These are phyloP conservation scores for Aleurites moluccanus DNA, from an alignment of 441 rosid genomes.

Conservation along the genomic window DNA sequence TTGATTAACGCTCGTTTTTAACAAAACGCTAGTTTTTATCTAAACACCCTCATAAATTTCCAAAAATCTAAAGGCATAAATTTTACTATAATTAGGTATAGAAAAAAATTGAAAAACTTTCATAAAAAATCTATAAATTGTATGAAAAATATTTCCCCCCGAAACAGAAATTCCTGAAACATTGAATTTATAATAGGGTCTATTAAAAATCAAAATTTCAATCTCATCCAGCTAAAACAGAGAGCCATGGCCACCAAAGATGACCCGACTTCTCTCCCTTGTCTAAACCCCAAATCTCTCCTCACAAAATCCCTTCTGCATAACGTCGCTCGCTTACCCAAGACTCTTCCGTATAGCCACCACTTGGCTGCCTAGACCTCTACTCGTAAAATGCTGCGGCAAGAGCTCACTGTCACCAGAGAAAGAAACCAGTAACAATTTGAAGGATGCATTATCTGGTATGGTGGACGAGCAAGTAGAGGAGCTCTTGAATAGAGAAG, in stretches of 20 bases:
- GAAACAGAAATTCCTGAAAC: too few relatives aligned
- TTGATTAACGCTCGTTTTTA: too few relatives aligned
- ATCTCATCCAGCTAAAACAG: not conserved
- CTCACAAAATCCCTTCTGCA: conserved; percentile 9
- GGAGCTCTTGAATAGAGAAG: conserved; percentile 65
- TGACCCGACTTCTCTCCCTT: conserved; percentile 22
- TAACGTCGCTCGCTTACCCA: conserved; percentile 23
- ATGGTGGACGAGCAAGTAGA: conserved; percentile 64
- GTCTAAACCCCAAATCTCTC: conserved; percentile 17
- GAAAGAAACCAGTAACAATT: conserved; percentile 30
- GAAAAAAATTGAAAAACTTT: too few relatives aligned
- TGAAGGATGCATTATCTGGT: conserved; percentile 64
- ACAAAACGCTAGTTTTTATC: too few relatives aligned
- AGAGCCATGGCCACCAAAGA: conserved; percentile 25
- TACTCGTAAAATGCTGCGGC: conserved; percentile 39
- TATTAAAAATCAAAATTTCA: not conserved
- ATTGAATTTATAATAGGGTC: too few relatives aligned
- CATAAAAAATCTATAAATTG: too few relatives aligned
- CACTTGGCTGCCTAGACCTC: conserved; percentile 24
- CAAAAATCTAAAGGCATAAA: too few relatives aligned
- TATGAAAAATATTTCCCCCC: too few relatives aligned
- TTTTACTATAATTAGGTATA: too few relatives aligned
- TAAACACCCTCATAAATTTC: too few relatives aligned
- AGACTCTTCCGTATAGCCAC: conserved; percentile 10
- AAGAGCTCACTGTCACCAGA: conserved; percentile 33